phyloP scores from a whole-genome alignment of 1,284 basidiomycete species.

The Ganoderma meredithae region DNA sequence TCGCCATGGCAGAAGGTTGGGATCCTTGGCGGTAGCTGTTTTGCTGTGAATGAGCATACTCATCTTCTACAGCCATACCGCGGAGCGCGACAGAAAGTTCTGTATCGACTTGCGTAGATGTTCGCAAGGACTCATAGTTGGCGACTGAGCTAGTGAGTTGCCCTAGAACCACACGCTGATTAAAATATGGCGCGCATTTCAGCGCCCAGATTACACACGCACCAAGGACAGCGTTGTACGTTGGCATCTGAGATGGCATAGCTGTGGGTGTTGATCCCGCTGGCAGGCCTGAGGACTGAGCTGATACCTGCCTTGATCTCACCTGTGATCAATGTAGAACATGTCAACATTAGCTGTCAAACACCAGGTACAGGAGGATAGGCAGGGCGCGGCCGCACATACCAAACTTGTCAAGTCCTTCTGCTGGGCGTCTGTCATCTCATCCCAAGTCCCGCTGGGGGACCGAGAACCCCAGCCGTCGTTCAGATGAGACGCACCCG shows the following conservation, averaged over 20 bases:
- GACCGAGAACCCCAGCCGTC: conserved; percentile 65
- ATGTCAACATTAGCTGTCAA: conserved; percentile 42
- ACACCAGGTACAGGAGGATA: conserved; percentile 1
- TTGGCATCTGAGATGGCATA: conserved; percentile 58
- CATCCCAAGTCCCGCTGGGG: conserved; percentile 69
- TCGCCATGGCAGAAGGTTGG: conserved; percentile 27
- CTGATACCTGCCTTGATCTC: conserved; percentile 58
- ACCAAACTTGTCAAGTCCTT: conserved; percentile 58
- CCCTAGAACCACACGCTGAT: conserved; percentile 34
- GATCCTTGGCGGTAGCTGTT: conserved; percentile 39
- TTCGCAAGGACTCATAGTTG: conserved; percentile 50
- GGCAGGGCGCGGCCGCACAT: conserved; percentile 14
- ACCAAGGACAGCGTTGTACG: conserved; percentile 54
- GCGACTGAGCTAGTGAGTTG: conserved; percentile 38
- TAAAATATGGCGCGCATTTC: conserved; percentile 33
- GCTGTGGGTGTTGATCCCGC: conserved; percentile 34
- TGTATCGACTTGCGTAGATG: conserved; percentile 52
- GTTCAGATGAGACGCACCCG: conserved; percentile 53
- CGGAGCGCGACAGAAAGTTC: conserved; percentile 66
- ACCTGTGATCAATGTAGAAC: conserved; percentile 38
- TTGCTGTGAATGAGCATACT: conserved; percentile 44
- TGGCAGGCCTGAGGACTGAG: conserved; percentile 42
- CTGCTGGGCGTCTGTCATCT: conserved; percentile 54
- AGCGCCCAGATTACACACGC: conserved; percentile 23
- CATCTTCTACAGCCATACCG: conserved; percentile 75